Evolutionary conservation across 164 flowering plant species (phyloP).

Genomic region (Vitis riparia): DNA sequence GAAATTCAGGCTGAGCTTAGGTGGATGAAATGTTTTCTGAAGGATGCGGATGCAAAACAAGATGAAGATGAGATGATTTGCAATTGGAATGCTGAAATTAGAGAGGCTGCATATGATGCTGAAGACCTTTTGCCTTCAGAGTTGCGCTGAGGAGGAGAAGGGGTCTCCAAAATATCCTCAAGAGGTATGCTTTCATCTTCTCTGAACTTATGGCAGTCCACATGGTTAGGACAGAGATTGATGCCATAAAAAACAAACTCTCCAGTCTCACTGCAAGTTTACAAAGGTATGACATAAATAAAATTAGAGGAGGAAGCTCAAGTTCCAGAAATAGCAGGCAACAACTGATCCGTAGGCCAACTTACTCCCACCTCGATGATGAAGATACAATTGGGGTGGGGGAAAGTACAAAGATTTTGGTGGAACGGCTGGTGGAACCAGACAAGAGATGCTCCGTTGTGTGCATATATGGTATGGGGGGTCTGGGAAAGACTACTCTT

Average conservation of each 20-base stretch:
- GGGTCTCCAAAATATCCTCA: no score
- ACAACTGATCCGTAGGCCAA: not conserved
- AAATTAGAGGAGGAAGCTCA: not conserved
- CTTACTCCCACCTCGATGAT: conserved; percentile 7
- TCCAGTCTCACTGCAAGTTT: not conserved
- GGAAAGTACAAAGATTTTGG: not conserved
- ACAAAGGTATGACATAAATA: conserved; percentile 10
- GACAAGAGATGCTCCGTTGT: not conserved
- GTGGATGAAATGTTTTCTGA: no score
- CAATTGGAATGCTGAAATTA: no score
- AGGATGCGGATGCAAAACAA: no score
- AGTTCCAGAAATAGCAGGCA: not conserved
- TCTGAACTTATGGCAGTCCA: no score
- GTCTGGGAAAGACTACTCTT: conserved; percentile 24
- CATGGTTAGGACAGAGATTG: no score
- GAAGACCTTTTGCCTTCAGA: no score
- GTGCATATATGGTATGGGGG: conserved; percentile 25
- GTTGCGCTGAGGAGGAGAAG: no score
- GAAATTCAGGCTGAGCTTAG: no score
- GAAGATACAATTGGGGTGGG: conserved; percentile 16
- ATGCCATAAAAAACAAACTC: conserved; percentile 8
- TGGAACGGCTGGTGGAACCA: not conserved
- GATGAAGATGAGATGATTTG: no score
- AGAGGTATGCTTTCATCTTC: no score
- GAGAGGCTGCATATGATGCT: no score